Base-by-base conservation (phyloP, 164 flowering plant species). In the Vitis rupestris region DNA sequence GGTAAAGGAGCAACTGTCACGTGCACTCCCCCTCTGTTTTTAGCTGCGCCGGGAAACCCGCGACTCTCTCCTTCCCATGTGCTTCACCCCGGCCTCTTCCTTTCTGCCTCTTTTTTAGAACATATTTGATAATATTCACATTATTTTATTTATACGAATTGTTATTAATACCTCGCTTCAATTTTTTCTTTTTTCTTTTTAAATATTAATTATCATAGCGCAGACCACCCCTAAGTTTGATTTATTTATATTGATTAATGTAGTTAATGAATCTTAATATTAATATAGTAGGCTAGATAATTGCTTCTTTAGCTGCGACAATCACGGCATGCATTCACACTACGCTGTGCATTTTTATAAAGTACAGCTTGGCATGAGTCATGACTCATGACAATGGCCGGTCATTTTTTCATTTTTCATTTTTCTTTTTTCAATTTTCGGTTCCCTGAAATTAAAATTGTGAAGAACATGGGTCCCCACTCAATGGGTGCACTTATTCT, bases 21-120 rank as follows among this genome's bases (percentile, higher is more conserved):
- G 87, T 83, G 84, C 78, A 52, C 31, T 52, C 8, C 62, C 50
- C 9, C 54, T 23, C 60, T 9, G 23, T 16, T 58, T 50, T 57
- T 44, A 30, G 54, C 58, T 63, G 56, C 60, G 73, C 73, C 85
- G 82, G 72, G 70, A 70, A 79, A 75, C 73, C 75, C 87, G 85
- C 81, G 75, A 61, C 71, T 63, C 71, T 54, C 17, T 54, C 58
- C 16, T 14, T 54, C n/a, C 16, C n/a, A 7, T 14, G 15, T 54
- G 15, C 58, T 11, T 37, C 44, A 3, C 59, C 17, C 17, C 8
- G 8, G 6, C 27, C 27, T 59, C 14, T 59, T 9, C 16, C 0
- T 59, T 23, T 59, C 2, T 23, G 0, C 27, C 10, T 57, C 2
- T 57, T 8, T 17, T 57, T n/a, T 19, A 19, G 23, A 19, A 19